These are phyloP conservation scores for Ajuga reptans DNA, from an alignment of 305 asterid genomes.

Conservation along the genomic window DNA sequence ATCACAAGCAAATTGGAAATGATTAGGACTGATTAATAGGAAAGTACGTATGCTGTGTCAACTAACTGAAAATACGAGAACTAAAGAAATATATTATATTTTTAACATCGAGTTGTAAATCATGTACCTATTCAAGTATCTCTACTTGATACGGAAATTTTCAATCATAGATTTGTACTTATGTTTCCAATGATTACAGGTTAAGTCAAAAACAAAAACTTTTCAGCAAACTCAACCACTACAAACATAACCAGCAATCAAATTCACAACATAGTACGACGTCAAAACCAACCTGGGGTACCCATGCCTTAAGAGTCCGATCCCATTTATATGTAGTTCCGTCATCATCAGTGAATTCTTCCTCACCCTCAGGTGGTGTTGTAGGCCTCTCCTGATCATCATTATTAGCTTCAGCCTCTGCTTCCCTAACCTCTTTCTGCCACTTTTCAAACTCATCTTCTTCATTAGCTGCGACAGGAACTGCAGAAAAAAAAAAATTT, in stretches of 20 bases:
- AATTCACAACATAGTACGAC: neutral
- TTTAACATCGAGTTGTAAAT: neutral
- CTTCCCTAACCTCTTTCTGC: slow-evolving; percentile 76
- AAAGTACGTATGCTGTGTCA: slow-evolving; percentile 23
- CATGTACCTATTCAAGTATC: neutral
- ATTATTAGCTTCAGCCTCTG: slow-evolving; percentile 49
- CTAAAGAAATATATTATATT: neutral
- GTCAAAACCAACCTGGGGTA: slow-evolving; percentile 66
- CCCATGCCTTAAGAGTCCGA: slow-evolving; percentile 67
- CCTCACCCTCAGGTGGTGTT: slow-evolving; percentile 94
- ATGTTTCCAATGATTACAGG: neutral
- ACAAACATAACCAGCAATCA: slow-evolving; percentile 11
- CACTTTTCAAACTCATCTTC: slow-evolving; percentile 85
- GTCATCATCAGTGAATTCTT: slow-evolving; percentile 88
- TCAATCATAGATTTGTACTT: neutral
- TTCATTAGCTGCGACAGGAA: slow-evolving; percentile 37
- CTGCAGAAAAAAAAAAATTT: slow-evolving; percentile 30
- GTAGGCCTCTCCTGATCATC: slow-evolving; percentile 68
- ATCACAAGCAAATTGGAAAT: slow-evolving; percentile 21
- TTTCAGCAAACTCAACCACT: neutral
- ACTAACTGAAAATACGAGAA: neutral
- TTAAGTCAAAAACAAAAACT: neutral
- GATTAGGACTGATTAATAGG: neutral
- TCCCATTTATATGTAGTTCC: slow-evolving; percentile 93
- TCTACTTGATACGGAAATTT: neutral